Evolutionary conservation across 2,329 filamentous ascomycete species (phyloP).

Genomic region (Aureobasidium sp.): DNA sequence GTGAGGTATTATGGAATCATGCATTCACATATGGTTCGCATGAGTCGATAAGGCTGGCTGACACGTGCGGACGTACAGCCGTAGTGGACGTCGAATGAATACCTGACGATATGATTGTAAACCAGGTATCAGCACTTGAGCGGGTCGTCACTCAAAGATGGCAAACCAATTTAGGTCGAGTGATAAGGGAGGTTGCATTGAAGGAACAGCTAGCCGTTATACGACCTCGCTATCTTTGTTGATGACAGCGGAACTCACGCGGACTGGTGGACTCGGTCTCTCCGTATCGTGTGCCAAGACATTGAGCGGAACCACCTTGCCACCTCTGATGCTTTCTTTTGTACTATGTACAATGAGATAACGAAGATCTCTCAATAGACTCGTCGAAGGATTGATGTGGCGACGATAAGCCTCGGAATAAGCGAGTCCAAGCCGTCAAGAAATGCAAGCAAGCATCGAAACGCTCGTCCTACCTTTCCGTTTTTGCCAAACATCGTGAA

Average conservation of each 20-base stretch:
- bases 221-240: neutral
- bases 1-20: neutral
- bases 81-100: neutral
- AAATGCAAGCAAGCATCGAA: neutral
- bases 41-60: neutral
- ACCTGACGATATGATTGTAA: no score
- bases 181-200: neutral
- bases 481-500: neutral
- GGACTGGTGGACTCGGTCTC: neutral
- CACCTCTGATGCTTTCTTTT: neutral
- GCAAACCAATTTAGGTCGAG: neutral
- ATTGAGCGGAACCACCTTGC: neutral
- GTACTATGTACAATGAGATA: neutral
- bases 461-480: neutral
- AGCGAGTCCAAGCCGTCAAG: neutral
- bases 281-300: neutral
- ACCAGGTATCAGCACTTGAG: neutral
- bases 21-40: neutral
- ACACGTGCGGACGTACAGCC: neutral
- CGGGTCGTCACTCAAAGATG: neutral
- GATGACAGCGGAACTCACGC: neutral
- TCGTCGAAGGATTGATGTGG: neutral
- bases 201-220: neutral
- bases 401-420: neutral
- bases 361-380: neutral